A percentile compares a stretch with the other conserved stretches of the same genome.
Evolutionary conservation across 768 basidiomycete species (phyloP).

Genomic region (Holtermannia corniformis): DNA sequence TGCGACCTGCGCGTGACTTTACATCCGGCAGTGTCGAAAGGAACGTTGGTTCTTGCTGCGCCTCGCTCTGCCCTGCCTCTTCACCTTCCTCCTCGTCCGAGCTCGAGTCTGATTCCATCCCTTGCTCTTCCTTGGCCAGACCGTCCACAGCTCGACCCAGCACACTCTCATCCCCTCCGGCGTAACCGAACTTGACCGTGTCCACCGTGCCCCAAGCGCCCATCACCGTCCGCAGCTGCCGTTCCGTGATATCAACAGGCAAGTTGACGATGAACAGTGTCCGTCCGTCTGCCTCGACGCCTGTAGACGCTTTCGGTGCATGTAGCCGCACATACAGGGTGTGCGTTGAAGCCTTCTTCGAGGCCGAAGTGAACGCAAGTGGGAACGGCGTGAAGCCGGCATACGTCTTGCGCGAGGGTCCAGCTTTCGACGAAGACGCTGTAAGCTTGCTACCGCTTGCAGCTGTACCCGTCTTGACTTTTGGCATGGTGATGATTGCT

Average conservation of each 20-base stretch:
- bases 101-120: constrained; percentile 4
- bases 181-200: constrained; percentile 53
- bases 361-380: neutral
- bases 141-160: constrained; percentile 22
- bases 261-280: constrained; percentile 84
- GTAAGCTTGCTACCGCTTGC: neutral
- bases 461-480: neutral
- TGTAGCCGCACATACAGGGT: neutral
- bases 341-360: neutral
- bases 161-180: constrained; percentile 41
- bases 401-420: neutral
- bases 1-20: neutral
- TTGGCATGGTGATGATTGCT: neutral
- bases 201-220: constrained; percentile 68
- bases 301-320: neutral
- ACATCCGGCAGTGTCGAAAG: neutral
- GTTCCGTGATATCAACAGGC: constrained; percentile 76
- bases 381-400: neutral
- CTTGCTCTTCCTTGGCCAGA: constrained; percentile 13
- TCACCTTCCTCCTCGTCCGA: constrained; percentile 28
- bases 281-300: constrained; percentile 49
- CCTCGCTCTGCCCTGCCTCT: constrained; percentile 20
- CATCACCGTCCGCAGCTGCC: constrained; percentile 70
- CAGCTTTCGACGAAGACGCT: neutral
- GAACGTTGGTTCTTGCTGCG: constrained; percentile 15